Base-by-base conservation (phyloP, 371 early-diverging fungal species). In the Nematocida sp. region DNA sequence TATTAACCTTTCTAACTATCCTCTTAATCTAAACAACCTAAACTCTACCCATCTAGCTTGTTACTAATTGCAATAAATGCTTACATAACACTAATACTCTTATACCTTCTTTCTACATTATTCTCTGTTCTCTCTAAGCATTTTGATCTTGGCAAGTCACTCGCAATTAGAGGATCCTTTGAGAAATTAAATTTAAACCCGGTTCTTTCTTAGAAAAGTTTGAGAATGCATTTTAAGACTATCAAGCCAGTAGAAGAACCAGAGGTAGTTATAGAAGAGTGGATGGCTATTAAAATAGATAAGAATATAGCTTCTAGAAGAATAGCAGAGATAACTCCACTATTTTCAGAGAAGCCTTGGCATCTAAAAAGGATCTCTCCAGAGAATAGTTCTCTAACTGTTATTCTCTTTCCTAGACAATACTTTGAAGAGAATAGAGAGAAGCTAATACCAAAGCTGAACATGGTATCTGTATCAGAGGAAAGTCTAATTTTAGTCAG, bases 321-420 rank as follows among this genome's bases (percentile, higher is more conserved):
- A 27, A 54, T 66, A 17, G 17, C 47, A 37, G 34, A 19, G 21
- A 19, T 66, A 7, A 57, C 67, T 55, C 15, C 4, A 23, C 21
- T 25, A 0, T 66, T 66, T 40, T 31, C 67, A 23, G 40, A 54
- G n/a, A 66, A 66, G 46, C 67, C 67, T 15, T 32, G 23, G 5
- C 37, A 32, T 57, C 29, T 66, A 19, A 66, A 66, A 57, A 43
- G 67, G 41, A 53, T 53, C 29, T 57, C 43, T 35, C 40, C 43
- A 7, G 13, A 35, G n/a, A 27, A 11, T 9, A 53, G 41, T 2
- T 32, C 17, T 40, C 60, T 66, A 7, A 13, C 5, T 13, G 40
- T 66, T 57, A 55, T 66, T 11, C 58, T 66, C 3, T 54, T 37
- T 29, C 23, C 57, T 11, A n/a, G n/a, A 9, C 11, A 27, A 32